Evolutionary conservation across 2,329 filamentous ascomycete genomes (phyloP).

Genomic region (Westerdykella aurantiaca): DNA sequence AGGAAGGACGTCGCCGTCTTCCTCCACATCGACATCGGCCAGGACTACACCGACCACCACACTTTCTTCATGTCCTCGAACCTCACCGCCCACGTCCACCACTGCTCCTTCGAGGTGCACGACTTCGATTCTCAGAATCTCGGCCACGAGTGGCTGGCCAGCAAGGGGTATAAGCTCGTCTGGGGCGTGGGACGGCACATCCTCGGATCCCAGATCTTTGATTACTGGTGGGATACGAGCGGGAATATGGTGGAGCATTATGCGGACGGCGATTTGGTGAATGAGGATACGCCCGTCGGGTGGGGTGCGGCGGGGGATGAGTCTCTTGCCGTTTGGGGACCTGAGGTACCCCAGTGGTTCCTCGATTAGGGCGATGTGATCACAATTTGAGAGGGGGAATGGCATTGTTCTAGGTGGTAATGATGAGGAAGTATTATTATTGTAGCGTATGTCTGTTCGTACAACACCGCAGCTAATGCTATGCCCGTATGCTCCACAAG

Average conservation of each 20-base stretch:
- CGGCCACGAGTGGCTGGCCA: constrained; percentile 59
- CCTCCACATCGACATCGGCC: constrained; percentile 50
- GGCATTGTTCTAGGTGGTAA: too few relatives aligned
- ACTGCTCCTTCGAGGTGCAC: constrained; percentile 64
- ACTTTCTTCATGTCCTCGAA: constrained; percentile 47
- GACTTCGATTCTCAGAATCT: constrained; percentile 64
- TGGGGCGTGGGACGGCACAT: constrained; percentile 66
- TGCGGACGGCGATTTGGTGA: constrained; percentile 58
- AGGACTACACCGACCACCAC: constrained; percentile 51
- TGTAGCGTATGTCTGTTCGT: too few relatives aligned
- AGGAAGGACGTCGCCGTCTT: constrained; percentile 44
- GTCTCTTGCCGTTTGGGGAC: constrained; percentile 30
- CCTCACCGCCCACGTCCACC: constrained; percentile 53
- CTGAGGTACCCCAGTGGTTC: constrained; percentile 16
- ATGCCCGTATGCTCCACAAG: too few relatives aligned
- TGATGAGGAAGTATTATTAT: too few relatives aligned
- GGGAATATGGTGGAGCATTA: constrained; percentile 61
- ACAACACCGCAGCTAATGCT: too few relatives aligned
- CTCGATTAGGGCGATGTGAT: background rate
- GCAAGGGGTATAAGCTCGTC: constrained; percentile 55
- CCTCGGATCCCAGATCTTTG: constrained; percentile 64
- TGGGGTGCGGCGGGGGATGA: constrained; percentile 25
- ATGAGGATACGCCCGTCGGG: constrained; percentile 41
- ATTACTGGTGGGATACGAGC: constrained; percentile 58
- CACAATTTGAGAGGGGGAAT: too few relatives aligned